Evolutionary conservation across 805 yeast species (phyloP), one percentile per base, ranked within the genome.

Genomic region (Hanseniaspora jakobsenii): DNA sequence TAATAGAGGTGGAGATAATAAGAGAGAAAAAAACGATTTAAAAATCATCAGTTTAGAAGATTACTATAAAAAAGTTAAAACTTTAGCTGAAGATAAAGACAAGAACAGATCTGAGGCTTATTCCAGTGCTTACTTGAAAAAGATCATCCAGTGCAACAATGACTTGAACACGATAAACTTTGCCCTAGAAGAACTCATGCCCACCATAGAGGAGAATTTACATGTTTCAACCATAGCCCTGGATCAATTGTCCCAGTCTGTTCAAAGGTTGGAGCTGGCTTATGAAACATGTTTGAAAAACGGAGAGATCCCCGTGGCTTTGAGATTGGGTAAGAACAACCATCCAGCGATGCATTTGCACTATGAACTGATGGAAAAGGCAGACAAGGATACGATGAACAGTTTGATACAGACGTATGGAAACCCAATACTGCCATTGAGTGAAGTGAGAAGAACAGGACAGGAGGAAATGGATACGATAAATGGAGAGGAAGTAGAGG

Each of bases 141-240:
- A 41, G n/a, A 29, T 41, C 5, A 24, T 39, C 2, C 53, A 52
- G 36, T 55, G 61, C 13, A 59, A 58, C 45, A 44, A 53, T 44
- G 48, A 54, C 26, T 57, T 59, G 50, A 38, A 56, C 19, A 62
- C 59, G 30, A 66, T 74, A 24, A 66, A 70, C 26, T 52, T 53
- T 13, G 51, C 67, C 27, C 65, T 75, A 16, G 66, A 69, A 50
- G 94, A 83, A 47, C 68, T 89, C 46, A 76, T 89, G 66, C 96
- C 97, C 1, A 83, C 95, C 49, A 63, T 89, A 45, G 97, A 89
- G 58, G 96, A 91, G 59, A 91, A 91, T 62, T 85, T 91, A 93
- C 96, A 89, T 60, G 95, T 91, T 32, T 89, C 96, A 4, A 79
- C 89, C 1, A 78, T 84, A 31, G 95, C 96, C 18, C 72, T 83